These are phyloP conservation scores for Amauroascus niger DNA, from an alignment of 2,329 filamentous ascomycete genomes.

Conservation along the genomic window DNA sequence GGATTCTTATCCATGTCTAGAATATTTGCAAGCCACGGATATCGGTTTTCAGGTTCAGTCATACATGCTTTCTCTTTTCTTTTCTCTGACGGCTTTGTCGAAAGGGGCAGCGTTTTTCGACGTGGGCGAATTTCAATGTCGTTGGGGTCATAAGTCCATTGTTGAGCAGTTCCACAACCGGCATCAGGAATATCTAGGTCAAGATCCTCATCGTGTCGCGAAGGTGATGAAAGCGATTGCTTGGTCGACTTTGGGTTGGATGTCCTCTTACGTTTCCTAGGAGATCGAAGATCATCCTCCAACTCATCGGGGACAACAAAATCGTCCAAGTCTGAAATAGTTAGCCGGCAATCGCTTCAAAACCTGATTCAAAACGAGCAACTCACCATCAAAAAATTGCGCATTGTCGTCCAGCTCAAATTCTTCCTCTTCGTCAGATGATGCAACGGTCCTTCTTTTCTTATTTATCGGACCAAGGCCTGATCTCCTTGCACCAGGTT, in stretches of 20 bases:
- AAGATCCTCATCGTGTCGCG: constrained; percentile 45
- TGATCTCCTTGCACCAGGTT: constrained; percentile 40
- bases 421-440: constrained; percentile 59
- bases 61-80: constrained; percentile 60
- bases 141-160: constrained; percentile 68
- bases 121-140: constrained; percentile 45
- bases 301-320: constrained; percentile 84
- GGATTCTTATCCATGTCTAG: constrained; percentile 74
- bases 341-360: background rate
- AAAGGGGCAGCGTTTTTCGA: constrained; percentile 27
- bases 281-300: constrained; percentile 56
- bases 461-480: constrained; percentile 44
- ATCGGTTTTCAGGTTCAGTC: constrained; percentile 74
- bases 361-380: constrained; percentile 12
- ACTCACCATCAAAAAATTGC: constrained; percentile 44
- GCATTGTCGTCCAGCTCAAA: constrained; percentile 51
- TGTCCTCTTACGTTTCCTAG: constrained; percentile 64
- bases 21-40: constrained; percentile 81
- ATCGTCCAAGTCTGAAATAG: constrained; percentile 61
- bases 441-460: constrained; percentile 52
- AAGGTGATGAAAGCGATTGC: constrained; percentile 29
- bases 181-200: constrained; percentile 47
- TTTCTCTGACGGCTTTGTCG: constrained; percentile 23
- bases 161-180: constrained; percentile 60
- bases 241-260: constrained; percentile 37